These are phyloP conservation scores for Daldinia grandis DNA, from an alignment of 495 filamentous ascomycete genomes.

Conservation along the genomic window DNA sequence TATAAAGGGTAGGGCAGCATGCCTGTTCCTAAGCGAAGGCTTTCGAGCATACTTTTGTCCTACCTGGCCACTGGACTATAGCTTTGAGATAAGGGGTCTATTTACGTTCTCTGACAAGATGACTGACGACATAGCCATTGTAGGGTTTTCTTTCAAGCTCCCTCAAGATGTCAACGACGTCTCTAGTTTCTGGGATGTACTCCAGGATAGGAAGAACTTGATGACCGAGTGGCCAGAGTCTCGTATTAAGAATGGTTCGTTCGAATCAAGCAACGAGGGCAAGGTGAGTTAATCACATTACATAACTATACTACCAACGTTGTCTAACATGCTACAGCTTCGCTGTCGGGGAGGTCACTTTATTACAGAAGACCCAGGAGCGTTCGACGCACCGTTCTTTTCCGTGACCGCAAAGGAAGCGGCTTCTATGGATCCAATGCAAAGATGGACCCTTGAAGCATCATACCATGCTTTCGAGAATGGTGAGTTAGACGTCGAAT, in stretches of 20 bases:
- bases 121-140: constrained; percentile 44
- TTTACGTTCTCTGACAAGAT: background rate
- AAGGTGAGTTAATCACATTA: constrained; percentile 1
- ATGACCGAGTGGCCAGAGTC: constrained; percentile 48
- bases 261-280: constrained; percentile 27
- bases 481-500: constrained; percentile 15
- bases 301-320: background rate
- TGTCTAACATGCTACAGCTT: constrained; percentile 21
- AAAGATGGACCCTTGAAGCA: constrained; percentile 57
- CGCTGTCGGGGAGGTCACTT: constrained; percentile 44
- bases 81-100: background rate
- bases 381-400: constrained; percentile 65
- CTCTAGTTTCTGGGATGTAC: constrained; percentile 47
- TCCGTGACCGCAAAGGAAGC: constrained; percentile 64
- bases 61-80: background rate
- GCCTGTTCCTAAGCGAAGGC: constrained; percentile 8
- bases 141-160: constrained; percentile 51
- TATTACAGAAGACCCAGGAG: constrained; percentile 53
- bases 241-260: constrained; percentile 41
- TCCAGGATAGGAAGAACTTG: constrained; percentile 46
- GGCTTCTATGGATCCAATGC: constrained; percentile 47
- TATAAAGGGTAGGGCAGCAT: constrained; percentile 3
- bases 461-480: constrained; percentile 59
- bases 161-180: constrained; percentile 48
- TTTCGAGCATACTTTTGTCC: constrained; percentile 1